Percentiles rank a stretch among this genome's conserved stretches.
phyloP scores from a whole-genome alignment of 495 filamentous ascomycete species.

The Penicillium canariense region DNA sequence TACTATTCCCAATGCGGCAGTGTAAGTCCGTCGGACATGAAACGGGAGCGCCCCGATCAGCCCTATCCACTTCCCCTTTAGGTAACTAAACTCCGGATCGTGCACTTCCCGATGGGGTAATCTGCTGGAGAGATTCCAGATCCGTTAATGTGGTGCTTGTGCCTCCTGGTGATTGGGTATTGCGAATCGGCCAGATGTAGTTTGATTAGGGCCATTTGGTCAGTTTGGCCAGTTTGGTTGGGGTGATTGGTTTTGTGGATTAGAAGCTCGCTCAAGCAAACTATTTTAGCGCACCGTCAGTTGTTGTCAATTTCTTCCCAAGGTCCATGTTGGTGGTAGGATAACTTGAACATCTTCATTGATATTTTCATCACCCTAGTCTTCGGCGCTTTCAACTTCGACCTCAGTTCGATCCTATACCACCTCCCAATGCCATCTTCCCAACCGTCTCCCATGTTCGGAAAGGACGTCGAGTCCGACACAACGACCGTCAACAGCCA shows the following conservation, averaged over 20 bases:
- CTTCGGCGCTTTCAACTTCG: background rate
- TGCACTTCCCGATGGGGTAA: slow-evolving; percentile 1
- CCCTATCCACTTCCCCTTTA: background rate
- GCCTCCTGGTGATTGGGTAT: too few relatives aligned
- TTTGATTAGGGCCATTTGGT: too few relatives aligned
- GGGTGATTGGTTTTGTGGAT: background rate
- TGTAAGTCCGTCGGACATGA: too few relatives aligned
- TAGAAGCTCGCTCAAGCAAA: background rate
- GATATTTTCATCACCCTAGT: background rate
- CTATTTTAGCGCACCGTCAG: background rate
- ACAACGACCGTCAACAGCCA: background rate
- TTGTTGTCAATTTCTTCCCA: background rate
- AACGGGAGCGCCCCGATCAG: too few relatives aligned
- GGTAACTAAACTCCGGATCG: slow-evolving; percentile 2
- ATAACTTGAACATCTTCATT: background rate
- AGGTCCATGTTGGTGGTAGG: too few relatives aligned
- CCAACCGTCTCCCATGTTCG: background rate
- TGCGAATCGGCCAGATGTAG: too few relatives aligned
- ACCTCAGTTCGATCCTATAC: background rate
- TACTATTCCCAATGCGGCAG: too few relatives aligned
- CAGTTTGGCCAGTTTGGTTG: background rate
- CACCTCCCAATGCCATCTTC: background rate
- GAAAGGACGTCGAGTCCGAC: background rate
- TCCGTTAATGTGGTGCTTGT: background rate
- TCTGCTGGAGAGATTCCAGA: background rate